These are phyloP conservation scores for Rhizopogon rudus DNA, from an alignment of 768 basidiomycete genomes.

Conservation along the genomic window DNA sequence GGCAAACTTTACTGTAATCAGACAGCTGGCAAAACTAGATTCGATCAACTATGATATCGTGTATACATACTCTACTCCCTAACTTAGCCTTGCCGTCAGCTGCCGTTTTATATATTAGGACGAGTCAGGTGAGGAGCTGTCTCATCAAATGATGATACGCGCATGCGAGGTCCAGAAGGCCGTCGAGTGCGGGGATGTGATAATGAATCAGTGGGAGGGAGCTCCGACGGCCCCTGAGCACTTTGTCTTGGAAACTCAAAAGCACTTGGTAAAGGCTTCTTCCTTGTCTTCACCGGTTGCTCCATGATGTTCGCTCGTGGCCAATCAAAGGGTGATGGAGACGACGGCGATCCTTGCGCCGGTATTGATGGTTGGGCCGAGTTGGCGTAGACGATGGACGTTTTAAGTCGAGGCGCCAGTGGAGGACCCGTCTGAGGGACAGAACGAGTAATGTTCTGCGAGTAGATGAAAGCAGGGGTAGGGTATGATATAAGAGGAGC, in stretches of 20 bases:
- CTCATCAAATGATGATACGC: constrained; percentile 16
- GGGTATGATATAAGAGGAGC: constrained; percentile 14
- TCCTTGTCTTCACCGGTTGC: constrained; percentile 15
- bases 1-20: neutral
- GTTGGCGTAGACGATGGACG: constrained; percentile 30
- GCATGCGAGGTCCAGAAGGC: constrained; percentile 27
- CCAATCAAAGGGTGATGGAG: constrained; percentile 51
- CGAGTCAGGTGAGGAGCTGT: neutral
- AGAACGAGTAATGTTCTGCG: constrained; percentile 5
- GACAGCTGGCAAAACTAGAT: neutral
- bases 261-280: constrained; percentile 10
- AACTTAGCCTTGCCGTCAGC: neutral
- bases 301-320: constrained; percentile 39
- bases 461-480: constrained; percentile 9
- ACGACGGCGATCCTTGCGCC: constrained; percentile 15
- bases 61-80: neutral
- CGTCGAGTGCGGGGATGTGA: constrained; percentile 22
- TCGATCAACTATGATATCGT: neutral
- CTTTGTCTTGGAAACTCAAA: constrained; percentile 18
- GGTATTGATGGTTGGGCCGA: constrained; percentile 19
- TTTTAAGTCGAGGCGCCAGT: constrained; percentile 7
- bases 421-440: constrained; percentile 7
- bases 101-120: neutral
- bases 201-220: neutral
- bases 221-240: constrained; percentile 5